Conservation (phyloP, 164 flowering plant species). For the Tinospora cordifolia region DNA sequence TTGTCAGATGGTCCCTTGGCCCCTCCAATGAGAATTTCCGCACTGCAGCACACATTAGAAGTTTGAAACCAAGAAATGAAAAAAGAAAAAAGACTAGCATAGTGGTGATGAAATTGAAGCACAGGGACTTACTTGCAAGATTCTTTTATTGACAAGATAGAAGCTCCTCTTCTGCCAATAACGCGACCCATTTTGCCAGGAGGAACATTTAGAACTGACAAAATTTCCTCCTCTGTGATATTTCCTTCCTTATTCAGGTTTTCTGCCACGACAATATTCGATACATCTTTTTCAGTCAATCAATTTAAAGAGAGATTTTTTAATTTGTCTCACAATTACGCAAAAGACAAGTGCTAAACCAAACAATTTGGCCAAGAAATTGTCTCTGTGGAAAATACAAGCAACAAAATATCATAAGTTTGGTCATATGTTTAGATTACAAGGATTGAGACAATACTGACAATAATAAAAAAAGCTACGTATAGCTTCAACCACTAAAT, state of each 20-base stretch:
- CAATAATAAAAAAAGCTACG: too few species aligned
- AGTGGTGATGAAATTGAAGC: background rate
- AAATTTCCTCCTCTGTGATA: slow-evolving; percentile 66
- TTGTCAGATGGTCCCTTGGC: slow-evolving; percentile 91
- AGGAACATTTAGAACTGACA: slow-evolving; percentile 82
- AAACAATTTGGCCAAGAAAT: background rate
- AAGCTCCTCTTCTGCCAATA: slow-evolving; percentile 75
- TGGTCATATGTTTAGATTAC: background rate
- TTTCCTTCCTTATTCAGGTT: slow-evolving; percentile 34
- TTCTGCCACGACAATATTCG: slow-evolving; percentile 26
- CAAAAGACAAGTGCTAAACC: background rate
- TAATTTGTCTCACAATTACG: background rate
- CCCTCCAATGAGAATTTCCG: slow-evolving; percentile 85
- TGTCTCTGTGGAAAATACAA: background rate
- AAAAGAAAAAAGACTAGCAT: background rate
- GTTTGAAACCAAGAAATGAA: background rate
- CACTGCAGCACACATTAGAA: slow-evolving; percentile 46
- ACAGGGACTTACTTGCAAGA: slow-evolving; percentile 63
- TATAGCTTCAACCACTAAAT: too few species aligned
- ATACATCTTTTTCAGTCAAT: background rate
- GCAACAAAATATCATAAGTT: background rate
- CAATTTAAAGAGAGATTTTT: background rate
- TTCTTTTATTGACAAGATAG: slow-evolving; percentile 67
- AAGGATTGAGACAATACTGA: too few species aligned
- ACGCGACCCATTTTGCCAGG: slow-evolving; percentile 83